Conservation (phyloP, 257 asterid genomes). For the Plectranthus barbatus region DNA sequence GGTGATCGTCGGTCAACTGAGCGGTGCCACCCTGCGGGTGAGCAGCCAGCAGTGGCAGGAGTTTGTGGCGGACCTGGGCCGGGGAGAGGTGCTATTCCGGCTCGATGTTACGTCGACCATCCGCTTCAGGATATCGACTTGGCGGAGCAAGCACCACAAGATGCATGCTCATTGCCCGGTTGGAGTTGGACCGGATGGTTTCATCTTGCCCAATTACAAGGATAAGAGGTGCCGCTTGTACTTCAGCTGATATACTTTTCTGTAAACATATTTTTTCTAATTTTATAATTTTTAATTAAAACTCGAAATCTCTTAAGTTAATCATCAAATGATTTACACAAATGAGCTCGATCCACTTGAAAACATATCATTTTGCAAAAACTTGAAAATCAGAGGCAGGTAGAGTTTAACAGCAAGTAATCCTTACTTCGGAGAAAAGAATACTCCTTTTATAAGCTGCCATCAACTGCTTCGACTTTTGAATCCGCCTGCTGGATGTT, state of each 20-base stretch:
- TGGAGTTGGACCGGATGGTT: constrained; percentile 67
- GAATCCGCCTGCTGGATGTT: background rate
- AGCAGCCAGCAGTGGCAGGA: constrained; percentile 37
- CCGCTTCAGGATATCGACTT: constrained; percentile 51
- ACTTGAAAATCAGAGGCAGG: background rate
- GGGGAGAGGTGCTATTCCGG: constrained; percentile 47
- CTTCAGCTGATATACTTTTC: constrained; percentile 30
- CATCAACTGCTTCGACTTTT: background rate
- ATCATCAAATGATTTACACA: no score
- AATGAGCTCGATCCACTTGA: no score
- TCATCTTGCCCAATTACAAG: constrained; percentile 31
- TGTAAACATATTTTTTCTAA: no score
- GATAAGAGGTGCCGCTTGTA: constrained; percentile 59
- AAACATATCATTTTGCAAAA: background rate
- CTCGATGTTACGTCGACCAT: constrained; percentile 35
- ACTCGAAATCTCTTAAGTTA: no score
- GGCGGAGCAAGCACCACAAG: constrained; percentile 55
- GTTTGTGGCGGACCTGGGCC: constrained; percentile 27
- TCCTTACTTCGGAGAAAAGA: no score
- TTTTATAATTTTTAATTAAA: no score
- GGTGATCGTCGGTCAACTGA: constrained; percentile 32
- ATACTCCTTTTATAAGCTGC: no score
- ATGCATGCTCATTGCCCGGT: constrained; percentile 62
- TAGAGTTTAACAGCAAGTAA: background rate
- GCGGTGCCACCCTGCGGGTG: constrained; percentile 38